Base-by-base conservation (phyloP, 192 early-diverging fungal species). In the Coemansia sp. region DNA sequence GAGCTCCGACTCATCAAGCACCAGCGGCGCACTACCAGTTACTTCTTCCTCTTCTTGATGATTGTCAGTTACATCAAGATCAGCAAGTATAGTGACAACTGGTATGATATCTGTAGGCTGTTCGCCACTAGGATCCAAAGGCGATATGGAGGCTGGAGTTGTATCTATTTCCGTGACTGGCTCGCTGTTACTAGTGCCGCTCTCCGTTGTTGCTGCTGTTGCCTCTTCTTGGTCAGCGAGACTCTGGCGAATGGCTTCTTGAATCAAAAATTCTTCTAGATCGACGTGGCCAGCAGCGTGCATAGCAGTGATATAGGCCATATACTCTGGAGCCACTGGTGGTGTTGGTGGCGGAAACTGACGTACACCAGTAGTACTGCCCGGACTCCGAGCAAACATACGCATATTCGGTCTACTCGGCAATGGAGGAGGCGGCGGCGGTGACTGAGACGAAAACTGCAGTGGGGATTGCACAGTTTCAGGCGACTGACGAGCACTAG, bases 191-290 rank as follows among this genome's bases (percentile, higher is more conserved):
- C 71, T 73, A 54, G 7, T n/a, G 10, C 43, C 34, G 46, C 49
- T 66, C 57, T 47, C 46, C n/a, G n/a, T n/a, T n/a, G 46, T n/a
- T n/a, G 46, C 7, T 47, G 46, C 60, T 27, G 33, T 43, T 2
- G 54, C 16, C 16, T 52, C 61, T 42, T 91, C 86, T 43, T 87
- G 78, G 65, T 90, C 92, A 59, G 85, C 77, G 46, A 96, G 72
- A 70, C 90, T 92, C 65, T 90, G 77, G 44, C 95, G 79, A 33
- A 98, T 93, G 1, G 96, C 96, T 76, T 97, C 93, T 87, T 96
- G 91, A 1, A 98, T 74, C 95, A 98, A 91, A 71, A 94, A 78
- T 67, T 98, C 96, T 66, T 98, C 95, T 29, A 98, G 66, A 67
- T 98, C 93, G 18, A 89, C 89, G 27, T 91, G 74, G 12, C 77